phyloP scores from a whole-genome alignment of 2,329 filamentous ascomycete species.

The Neofusicoccum kwambonambiense region DNA sequence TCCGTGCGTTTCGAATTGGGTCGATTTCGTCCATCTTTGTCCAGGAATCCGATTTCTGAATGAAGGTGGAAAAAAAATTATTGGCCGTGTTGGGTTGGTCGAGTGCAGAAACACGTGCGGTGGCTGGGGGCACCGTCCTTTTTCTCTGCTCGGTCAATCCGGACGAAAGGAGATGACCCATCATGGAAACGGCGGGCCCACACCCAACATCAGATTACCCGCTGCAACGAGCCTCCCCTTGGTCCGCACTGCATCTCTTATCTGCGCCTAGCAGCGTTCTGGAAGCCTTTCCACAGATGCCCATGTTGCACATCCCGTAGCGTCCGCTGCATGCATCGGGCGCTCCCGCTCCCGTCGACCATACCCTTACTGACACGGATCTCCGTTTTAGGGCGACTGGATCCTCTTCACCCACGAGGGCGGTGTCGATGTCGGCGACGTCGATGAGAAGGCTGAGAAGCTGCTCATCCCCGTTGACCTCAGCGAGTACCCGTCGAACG shows the following conservation, averaged over 20 bases:
- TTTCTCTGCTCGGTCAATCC: conserved; percentile 30
- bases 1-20: conserved; percentile 9
- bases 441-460: conserved; percentile 98
- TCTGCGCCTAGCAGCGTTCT: conserved; percentile 11
- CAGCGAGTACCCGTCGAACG: conserved; percentile 90
- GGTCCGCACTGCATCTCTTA: conserved; percentile 19
- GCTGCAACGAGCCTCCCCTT: conserved; percentile 10
- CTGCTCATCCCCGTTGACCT: conserved; percentile 95
- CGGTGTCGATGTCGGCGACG: conserved; percentile 99
- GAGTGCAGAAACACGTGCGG: not conserved
- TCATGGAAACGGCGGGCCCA: conserved; percentile 17
- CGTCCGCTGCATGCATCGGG: conserved; percentile 7
- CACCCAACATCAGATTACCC: conserved; percentile 17
- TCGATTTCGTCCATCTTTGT: conserved; percentile 9
- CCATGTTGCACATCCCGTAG: conserved; percentile 18
- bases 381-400: conserved; percentile 78
- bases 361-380: conserved; percentile 10
- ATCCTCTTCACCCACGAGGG: conserved; percentile 99
- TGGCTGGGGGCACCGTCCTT: conserved; percentile 28
- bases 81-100: not conserved
- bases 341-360: not conserved
- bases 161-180: conserved; percentile 39
- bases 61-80: not conserved
- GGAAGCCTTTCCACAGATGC: not conserved
- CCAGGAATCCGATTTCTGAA: not conserved